Conservation (phyloP, 257 asterid genomes). For the Ocimum tenuiflorum region DNA sequence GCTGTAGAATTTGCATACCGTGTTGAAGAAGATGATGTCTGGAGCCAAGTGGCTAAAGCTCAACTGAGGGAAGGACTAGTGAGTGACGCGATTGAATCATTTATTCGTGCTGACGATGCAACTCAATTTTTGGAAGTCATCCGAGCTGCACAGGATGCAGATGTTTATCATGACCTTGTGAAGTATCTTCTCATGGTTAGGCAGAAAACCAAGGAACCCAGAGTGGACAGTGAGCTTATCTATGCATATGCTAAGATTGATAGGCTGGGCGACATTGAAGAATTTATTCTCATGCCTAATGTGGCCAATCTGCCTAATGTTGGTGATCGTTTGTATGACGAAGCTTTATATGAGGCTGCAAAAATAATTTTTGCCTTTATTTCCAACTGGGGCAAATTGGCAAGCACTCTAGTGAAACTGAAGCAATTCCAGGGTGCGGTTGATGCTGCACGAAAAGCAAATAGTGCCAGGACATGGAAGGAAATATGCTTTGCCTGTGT, state of each 20-base stretch:
- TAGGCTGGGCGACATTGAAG: constrained; percentile 88
- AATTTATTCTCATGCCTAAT: constrained; percentile 95
- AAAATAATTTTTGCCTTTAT: constrained; percentile 86
- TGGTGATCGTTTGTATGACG: constrained; percentile 96
- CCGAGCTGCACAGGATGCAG: constrained; percentile 74
- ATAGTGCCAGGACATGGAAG: constrained; percentile 97
- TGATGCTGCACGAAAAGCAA: constrained; percentile 99
- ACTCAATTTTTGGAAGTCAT: constrained; percentile 89
- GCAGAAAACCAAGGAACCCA: constrained; percentile 92
- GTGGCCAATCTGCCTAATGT: constrained; percentile 98
- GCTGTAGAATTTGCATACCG: constrained; percentile 98
- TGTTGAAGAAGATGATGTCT: constrained; percentile 95
- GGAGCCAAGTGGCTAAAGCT: constrained; percentile 99
- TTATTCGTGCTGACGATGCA: constrained; percentile 93
- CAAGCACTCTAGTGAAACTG: constrained; percentile 76
- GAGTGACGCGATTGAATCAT: constrained; percentile 96
- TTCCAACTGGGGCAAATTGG: constrained; percentile 98
- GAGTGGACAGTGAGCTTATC: constrained; percentile 95
- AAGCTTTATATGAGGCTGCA: constrained; percentile 94
- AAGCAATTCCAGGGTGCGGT: constrained; percentile 98
- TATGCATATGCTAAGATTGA: constrained; percentile 98
- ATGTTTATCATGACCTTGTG: constrained; percentile 91
- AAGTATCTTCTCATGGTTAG: constrained; percentile 95
- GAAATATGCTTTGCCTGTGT: constrained; percentile 99
- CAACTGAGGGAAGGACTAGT: constrained; percentile 96